Evolutionary conservation across 306 rosid genomes (phyloP), one percentile per base, ranked within the genome.

Genomic region (Cucurbita maxima): DNA sequence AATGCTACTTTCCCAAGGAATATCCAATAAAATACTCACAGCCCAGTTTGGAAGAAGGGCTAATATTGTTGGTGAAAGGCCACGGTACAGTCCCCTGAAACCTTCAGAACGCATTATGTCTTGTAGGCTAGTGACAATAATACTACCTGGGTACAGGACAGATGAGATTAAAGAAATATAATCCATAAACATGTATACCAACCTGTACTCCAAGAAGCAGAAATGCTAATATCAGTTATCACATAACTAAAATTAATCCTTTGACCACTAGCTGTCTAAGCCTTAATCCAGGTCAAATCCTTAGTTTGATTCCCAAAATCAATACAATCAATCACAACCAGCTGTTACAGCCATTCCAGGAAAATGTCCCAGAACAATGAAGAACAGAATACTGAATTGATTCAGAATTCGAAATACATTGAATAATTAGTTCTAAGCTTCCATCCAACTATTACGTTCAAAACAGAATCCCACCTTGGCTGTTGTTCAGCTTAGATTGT

Each of bases 41-140:
- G 97, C 97, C 99, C 97, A 94, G 67, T 89, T 94, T 64, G 99
- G 97, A 84, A 94, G 99, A 75, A 90, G 81, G 9, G 99, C 98
- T n/a, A 94, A 70, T 78, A 94, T 76, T 63, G 96, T 94, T 34
- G 98, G 98, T 48, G 98, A 88, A 80, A 94, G 98, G 74, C 98
- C 98, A 50, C 96, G 91, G 81, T 91, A 94, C 91, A 94, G 22
- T 75, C 99, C 99, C 86, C 81, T 82, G 72, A 91, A 75, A 78
- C 99, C 99, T 79, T 94, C 97, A 4, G 85, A 81, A 82, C 80
- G 88, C 72, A 89, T 63, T 76, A 94, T 89, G 77, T 91, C 74
- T 78, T 80, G 80, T 81, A 94, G 82, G 80, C 97, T 86, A 12
- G 87, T 70, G 78, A 91, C 9, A 74, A 94, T 94, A 60, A 94